Percentiles rank a stretch among this genome's conserved stretches.
Evolutionary conservation across 306 rosid species (phyloP).

Genomic region (Pterocarpus santalinus): DNA sequence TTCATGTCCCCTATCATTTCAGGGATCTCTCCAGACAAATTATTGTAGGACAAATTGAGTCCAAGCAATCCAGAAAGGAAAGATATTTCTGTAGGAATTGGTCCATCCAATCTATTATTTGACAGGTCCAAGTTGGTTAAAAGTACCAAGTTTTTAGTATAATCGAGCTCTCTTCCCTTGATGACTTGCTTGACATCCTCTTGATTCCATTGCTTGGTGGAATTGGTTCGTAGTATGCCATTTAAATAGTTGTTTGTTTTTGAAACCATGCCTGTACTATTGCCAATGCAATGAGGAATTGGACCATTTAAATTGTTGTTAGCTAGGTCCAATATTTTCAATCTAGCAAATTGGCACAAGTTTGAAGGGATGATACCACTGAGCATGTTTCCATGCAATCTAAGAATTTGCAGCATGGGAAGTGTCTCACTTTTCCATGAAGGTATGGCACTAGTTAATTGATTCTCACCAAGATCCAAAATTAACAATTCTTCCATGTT

Average conservation of each 20-base stretch:
- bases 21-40: conserved; percentile 15
- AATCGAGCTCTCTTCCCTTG: conserved; percentile 2
- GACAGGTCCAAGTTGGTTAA: conserved; percentile 34
- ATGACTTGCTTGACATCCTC: conserved; percentile 4
- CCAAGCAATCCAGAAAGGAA: background rate
- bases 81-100: background rate
- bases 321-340: conserved; percentile 31
- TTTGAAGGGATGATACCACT: conserved; percentile 23
- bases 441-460: conserved; percentile 3
- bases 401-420: background rate
- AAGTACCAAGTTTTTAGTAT: background rate
- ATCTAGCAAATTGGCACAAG: background rate
- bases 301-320: background rate
- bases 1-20: conserved; percentile 5
- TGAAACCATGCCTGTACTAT: conserved; percentile 3
- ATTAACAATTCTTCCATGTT: background rate
- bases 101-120: background rate
- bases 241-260: no score
- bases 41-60: background rate
- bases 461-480: conserved; percentile 36
- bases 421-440: background rate
- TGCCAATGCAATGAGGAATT: conserved; percentile 13
- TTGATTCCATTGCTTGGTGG: background rate
- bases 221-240: no score
- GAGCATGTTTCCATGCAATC: background rate